phyloP scores from a whole-genome alignment of 148 eudicot genomes.

The Chenopodium quinoa region DNA sequence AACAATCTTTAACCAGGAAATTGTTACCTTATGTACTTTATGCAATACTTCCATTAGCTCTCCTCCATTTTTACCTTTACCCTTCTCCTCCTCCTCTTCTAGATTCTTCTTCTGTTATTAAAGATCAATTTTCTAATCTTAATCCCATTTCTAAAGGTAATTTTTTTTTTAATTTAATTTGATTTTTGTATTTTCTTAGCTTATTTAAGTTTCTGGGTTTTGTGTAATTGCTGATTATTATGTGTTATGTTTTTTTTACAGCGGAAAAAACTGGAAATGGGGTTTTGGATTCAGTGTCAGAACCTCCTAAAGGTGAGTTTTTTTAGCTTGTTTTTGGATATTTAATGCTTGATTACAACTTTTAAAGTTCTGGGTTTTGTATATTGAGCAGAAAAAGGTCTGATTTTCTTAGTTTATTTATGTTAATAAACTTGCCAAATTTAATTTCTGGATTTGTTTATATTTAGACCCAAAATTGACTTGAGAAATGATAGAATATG shows the following conservation, averaged over 20 bases:
- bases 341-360: background rate
- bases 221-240: background rate
- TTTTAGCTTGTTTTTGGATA: conserved; percentile 1
- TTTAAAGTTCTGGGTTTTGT: background rate
- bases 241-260: conserved; percentile 1
- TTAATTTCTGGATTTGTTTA: background rate
- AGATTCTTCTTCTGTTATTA: conserved; percentile 13
- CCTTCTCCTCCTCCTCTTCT: conserved; percentile 35
- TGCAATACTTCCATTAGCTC: conserved; percentile 49
- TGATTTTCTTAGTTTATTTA: background rate
- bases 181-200: background rate
- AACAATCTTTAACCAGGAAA: conserved; percentile 41
- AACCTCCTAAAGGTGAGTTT: conserved; percentile 21
- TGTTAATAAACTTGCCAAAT: background rate
- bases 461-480: background rate
- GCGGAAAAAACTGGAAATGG: conserved; percentile 17
- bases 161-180: background rate
- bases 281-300: background rate
- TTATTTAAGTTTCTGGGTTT: background rate
- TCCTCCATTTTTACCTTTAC: conserved; percentile 49
- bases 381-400: background rate
- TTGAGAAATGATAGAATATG: background rate
- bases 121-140: conserved; percentile 13
- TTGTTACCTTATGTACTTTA: conserved; percentile 44
- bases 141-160: conserved; percentile 21